These are phyloP conservation scores for Phytophthora meadii DNA, from an alignment of 352 stramenopile genomes.

Conservation along the genomic window DNA sequence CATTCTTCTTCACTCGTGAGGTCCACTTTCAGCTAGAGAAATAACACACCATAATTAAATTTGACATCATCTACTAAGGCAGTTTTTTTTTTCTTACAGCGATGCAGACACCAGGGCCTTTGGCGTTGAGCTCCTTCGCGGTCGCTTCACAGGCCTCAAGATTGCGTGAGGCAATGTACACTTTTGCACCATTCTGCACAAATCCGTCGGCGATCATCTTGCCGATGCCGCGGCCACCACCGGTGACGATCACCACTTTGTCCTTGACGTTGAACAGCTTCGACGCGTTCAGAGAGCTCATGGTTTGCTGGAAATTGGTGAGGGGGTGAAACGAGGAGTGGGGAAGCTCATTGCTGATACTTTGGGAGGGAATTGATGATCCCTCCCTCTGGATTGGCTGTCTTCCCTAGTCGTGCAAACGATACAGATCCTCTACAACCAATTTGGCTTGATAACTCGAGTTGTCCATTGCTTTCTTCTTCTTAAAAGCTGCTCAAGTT, in stretches of 20 bases:
- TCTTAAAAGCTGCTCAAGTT: too few relatives aligned
- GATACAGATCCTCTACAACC: too few relatives aligned
- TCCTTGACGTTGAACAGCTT: conserved; percentile 69
- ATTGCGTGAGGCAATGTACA: conserved; percentile 92
- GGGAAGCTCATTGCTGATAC: background rate
- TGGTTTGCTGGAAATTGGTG: background rate
- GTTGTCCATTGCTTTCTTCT: too few relatives aligned
- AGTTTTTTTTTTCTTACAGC: conserved; percentile 30
- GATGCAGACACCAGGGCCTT: conserved; percentile 67
- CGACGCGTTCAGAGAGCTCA: conserved; percentile 39
- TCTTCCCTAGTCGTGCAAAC: background rate
- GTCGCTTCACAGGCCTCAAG: conserved; percentile 81
- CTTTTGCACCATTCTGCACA: conserved; percentile 90
- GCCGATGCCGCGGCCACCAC: conserved; percentile 93
- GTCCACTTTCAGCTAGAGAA: conserved; percentile 36
- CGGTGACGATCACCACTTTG: conserved; percentile 92
- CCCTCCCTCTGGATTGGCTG: conserved; percentile 11
- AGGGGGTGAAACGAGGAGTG: conserved; percentile 4
- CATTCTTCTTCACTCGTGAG: conserved; percentile 38
- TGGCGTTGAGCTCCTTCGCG: conserved; percentile 66
- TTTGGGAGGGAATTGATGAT: conserved; percentile 4
- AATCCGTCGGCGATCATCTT: conserved; percentile 96
- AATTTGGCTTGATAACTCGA: too few relatives aligned
- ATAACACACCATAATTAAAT: background rate
- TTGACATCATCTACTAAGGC: too few relatives aligned